These are phyloP conservation scores for Nakazawaea molendinolei DNA, from an alignment of 805 yeast genomes.

Conservation along the genomic window DNA sequence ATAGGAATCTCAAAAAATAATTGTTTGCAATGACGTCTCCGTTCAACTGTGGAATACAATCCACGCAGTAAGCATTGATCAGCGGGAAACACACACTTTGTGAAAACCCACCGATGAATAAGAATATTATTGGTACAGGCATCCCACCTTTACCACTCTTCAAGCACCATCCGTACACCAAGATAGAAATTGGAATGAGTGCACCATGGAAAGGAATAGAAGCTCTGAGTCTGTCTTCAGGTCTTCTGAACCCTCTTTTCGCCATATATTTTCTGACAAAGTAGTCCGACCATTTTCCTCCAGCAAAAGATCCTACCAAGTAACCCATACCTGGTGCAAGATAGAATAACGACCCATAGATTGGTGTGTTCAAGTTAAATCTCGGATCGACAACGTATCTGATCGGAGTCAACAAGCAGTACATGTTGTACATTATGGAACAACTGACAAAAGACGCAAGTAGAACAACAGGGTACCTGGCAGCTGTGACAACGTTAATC, in stretches of 20 bases:
- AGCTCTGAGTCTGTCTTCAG: constrained; percentile 46
- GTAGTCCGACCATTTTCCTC: constrained; percentile 47
- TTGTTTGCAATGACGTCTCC: constrained; percentile 54
- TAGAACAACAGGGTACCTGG: constrained; percentile 35
- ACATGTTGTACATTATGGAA: constrained; percentile 43
- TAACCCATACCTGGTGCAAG: constrained; percentile 55
- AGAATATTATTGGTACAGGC: constrained; percentile 43
- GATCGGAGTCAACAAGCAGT: constrained; percentile 46
- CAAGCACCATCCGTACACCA: constrained; percentile 50
- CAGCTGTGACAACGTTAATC: constrained; percentile 33
- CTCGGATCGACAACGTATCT: constrained; percentile 50
- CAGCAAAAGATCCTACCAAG: constrained; percentile 40
- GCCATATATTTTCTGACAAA: constrained; percentile 36
- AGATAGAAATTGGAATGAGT: constrained; percentile 35
- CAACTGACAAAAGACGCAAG: constrained; percentile 36
- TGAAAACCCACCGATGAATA: constrained; percentile 42
- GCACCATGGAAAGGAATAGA: constrained; percentile 33
- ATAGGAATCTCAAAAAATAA: constrained; percentile 41
- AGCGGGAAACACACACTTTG: constrained; percentile 49
- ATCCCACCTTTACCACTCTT: constrained; percentile 45
- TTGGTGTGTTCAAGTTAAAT: constrained; percentile 39
- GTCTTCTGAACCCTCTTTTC: constrained; percentile 36
- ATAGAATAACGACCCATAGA: constrained; percentile 46
- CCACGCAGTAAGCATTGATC: constrained; percentile 52
- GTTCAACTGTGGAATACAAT: constrained; percentile 44